Percentiles rank a stretch among this genome's conserved stretches.
phyloP scores from a whole-genome alignment of 352 stramenopile species.

The Phytophthora megakarya region DNA sequence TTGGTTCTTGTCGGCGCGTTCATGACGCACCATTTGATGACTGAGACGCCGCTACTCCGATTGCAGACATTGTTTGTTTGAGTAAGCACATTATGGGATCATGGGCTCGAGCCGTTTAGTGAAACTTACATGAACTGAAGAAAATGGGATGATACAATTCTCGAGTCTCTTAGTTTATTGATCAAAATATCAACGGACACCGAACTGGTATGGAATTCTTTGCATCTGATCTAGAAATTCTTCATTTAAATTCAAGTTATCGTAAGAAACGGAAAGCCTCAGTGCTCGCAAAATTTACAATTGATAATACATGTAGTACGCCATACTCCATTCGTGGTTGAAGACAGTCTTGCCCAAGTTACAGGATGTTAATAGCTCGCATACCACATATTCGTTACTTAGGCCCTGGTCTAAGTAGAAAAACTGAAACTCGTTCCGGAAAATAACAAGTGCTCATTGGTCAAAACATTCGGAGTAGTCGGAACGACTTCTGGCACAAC shows the following conservation, averaged over 20 bases:
- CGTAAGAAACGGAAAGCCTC: slow-evolving; percentile 4
- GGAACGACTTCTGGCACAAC: no score
- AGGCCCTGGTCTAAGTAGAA: no score
- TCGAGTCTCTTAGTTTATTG: not conserved
- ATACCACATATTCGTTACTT: no score
- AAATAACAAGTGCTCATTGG: no score
- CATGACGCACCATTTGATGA: slow-evolving; percentile 13
- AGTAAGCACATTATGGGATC: not conserved
- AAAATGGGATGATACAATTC: slow-evolving; percentile 12
- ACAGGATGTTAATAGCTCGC: not conserved
- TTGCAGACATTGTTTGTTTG: not conserved
- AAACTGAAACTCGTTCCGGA: no score
- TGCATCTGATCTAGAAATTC: not conserved
- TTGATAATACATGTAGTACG: not conserved
- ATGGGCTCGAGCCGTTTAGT: slow-evolving; percentile 16
- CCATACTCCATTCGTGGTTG: not conserved
- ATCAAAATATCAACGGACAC: slow-evolving; percentile 14
- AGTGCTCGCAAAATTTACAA: not conserved
- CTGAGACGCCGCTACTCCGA: slow-evolving; percentile 3
- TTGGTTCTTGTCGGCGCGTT: not conserved
- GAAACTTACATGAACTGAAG: slow-evolving; percentile 5
- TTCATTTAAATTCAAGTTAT: not conserved
- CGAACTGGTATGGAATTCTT: not conserved
- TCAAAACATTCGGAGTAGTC: no score
- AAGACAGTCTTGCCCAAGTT: not conserved